Evolutionary conservation across 768 basidiomycete species (phyloP).

Genomic region (Suillus placidus): DNA sequence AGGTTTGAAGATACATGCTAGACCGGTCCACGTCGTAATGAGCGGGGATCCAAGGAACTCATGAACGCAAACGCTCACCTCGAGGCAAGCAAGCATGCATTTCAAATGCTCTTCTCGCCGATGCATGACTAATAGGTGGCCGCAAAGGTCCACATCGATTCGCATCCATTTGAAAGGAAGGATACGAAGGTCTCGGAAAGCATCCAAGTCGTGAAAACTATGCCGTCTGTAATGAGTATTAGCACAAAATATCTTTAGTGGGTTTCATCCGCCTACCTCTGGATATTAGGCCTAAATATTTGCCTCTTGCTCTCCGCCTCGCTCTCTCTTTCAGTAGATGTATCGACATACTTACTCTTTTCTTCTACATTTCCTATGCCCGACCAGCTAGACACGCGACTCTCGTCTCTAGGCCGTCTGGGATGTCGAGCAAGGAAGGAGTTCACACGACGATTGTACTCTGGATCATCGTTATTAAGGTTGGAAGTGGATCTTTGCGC

Average conservation of each 20-base stretch:
- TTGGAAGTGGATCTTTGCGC: slow-evolving; percentile 5
- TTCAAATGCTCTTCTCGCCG: slow-evolving; percentile 68
- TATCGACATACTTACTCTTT: slow-evolving; percentile 12
- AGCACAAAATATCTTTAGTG: slow-evolving; percentile 8
- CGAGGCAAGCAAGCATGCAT: slow-evolving; percentile 62
- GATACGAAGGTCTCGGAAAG: slow-evolving; percentile 50
- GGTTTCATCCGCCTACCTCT: slow-evolving; percentile 4
- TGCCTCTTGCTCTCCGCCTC: slow-evolving; percentile 14
- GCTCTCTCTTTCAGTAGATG: slow-evolving; percentile 16
- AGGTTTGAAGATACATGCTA: slow-evolving; percentile 58
- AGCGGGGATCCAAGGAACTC: slow-evolving; percentile 7
- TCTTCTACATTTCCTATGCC: slow-evolving; percentile 30
- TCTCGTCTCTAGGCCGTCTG: slow-evolving; percentile 23
- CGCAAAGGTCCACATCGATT: slow-evolving; percentile 78
- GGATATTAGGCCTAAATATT: slow-evolving; percentile 6
- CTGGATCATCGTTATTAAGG: slow-evolving; percentile 9
- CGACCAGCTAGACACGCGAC: slow-evolving; percentile 55
- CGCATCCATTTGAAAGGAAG: slow-evolving; percentile 67
- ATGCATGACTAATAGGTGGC: slow-evolving; percentile 69
- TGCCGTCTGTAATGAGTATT: slow-evolving; percentile 44
- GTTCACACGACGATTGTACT: slow-evolving; percentile 39
- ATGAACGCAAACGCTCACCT: slow-evolving; percentile 38
- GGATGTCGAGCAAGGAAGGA: slow-evolving; percentile 22
- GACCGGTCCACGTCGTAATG: slow-evolving; percentile 8
- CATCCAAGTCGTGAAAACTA: slow-evolving; percentile 65